Base-by-base conservation (phyloP, 305 asterid genomes). In the Salvia sclarea region DNA sequence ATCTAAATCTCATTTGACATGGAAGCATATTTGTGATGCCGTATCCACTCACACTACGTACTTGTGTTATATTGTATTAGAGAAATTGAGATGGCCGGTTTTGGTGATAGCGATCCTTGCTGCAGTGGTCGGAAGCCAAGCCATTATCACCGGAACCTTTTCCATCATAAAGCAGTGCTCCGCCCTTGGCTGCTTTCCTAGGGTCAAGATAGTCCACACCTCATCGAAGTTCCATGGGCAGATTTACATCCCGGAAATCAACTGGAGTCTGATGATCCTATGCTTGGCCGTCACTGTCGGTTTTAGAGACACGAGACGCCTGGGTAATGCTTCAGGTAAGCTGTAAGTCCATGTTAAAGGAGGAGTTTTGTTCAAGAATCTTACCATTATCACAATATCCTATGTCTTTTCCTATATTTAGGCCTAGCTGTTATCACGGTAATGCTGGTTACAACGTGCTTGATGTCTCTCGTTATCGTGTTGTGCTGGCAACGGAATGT, bases 351-450 rank as follows among this genome's bases (percentile, higher is more conserved):
- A 21, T 22, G 24, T 50, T 20, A 33, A 25, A n/a, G 31, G 31
- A 25, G 31, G 31, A 25, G 40, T 33, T 10, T 33, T 10, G 8
- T 33, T 8, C 8, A 10, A 33, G 8, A 6, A 10, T 33, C 40
- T 33, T 33, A 33, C 40, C 8, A 37, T 43, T 44, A 30, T 62
- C 14, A 18, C n/a, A 60, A n/a, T 14, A 25, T 18, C 24, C 8
- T 52, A n/a, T 10, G 41, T 21, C 25, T 38, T 75, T 66, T 70
- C 1, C 13, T 62, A 5, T 41, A 21, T 63, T 58, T 76, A 83
- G 95, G 95, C 61, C 79, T 87, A 30, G 95, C 95, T 3, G 91
- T 83, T 38, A 83, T 85, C 64, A 83, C 91, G 0, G 95, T 87
- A 30, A 87, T 87, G 95, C 70, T 87, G 65, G 95, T 87, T 0